Evolutionary conservation across 768 basidiomycete species (phyloP).

Genomic region (Amanita subjunquillea): DNA sequence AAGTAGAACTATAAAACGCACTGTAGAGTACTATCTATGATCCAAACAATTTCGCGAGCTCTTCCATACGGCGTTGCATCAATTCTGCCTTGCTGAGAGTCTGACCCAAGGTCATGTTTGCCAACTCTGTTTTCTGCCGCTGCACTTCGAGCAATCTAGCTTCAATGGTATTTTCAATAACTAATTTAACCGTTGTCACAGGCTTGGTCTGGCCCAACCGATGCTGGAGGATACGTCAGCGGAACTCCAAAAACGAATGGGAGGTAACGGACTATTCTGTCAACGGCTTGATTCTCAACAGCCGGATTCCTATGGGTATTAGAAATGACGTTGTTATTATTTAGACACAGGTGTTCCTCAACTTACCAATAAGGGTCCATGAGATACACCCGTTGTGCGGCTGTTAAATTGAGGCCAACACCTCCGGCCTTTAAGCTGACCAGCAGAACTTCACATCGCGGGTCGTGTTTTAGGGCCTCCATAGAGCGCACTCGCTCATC

Average conservation of each 20-base stretch:
- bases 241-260: neutral
- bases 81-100: constrained; percentile 84
- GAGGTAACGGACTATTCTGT: constrained; percentile 72
- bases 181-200: constrained; percentile 85
- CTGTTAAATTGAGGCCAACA: constrained; percentile 92
- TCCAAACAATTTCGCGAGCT: constrained; percentile 69
- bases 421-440: constrained; percentile 97
- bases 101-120: constrained; percentile 87
- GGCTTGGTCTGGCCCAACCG: constrained; percentile 91
- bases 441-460: constrained; percentile 83
- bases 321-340: neutral
- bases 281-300: constrained; percentile 95
- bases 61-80: constrained; percentile 79
- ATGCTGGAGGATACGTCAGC: constrained; percentile 45
- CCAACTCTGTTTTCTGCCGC: constrained; percentile 87
- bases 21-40: constrained; percentile 18
- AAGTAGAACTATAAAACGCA: constrained; percentile 6
- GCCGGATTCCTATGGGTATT: constrained; percentile 71
- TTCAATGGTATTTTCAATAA: constrained; percentile 93
- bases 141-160: constrained; percentile 88
- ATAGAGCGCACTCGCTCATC: constrained; percentile 88
- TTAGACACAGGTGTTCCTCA: no score
- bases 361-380: constrained; percentile 94
- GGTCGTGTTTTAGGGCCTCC: constrained; percentile 87
- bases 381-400: constrained; percentile 87